Base-by-base conservation (phyloP, 495 filamentous ascomycete species). In the Bryoglossum gracile region DNA sequence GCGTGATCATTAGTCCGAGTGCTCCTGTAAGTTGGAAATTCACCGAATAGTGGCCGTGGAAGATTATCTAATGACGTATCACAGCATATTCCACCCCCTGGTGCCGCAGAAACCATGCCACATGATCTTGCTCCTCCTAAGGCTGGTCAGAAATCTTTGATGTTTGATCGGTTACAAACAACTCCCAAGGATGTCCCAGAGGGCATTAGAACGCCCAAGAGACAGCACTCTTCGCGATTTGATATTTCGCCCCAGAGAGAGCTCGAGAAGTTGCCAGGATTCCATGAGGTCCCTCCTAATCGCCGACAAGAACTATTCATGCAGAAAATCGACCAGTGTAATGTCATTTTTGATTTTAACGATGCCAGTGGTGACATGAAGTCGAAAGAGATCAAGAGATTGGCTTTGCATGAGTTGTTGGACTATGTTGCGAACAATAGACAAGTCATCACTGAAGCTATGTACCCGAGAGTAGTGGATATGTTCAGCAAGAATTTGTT, bases 401-500 rank as follows among this genome's bases (percentile, higher is more conserved):
- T 99, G 60, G 94, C 92, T 38, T 78, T 99, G 34, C 92, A 99
- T 60, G 92, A 99, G 62, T 76, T 99, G 23, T 75, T 99, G 41
- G 92, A 99, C 63, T 99, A 99, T 61, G 91, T 99, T 42, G 91
- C 92, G 56, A 96, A 96, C 65, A 99, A 99, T 60, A 81, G 92
- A 32, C 89, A 94, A 55, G 92, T 99, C 56, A 97, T 99, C 62
- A 96, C 91, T 1, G 92, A 99, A 63, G 85, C 91, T 33, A 99
- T 99, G 92, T 99, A 99, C 54, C 92, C 94, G 13, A 84, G 87
- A 34, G 92, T 97, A 25, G 94, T 99, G 4, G 91, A 95, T 48
- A 99, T 99, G 92, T 99, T 99, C 62, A 83, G 86, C 65, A 99
- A 97, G 73, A 99, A 99, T 64, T 72, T 99, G 14, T 99, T 98